These are phyloP conservation scores for Trichoderma aggressivum DNA, from an alignment of 2,329 filamentous ascomycete species.

Conservation along the genomic window DNA sequence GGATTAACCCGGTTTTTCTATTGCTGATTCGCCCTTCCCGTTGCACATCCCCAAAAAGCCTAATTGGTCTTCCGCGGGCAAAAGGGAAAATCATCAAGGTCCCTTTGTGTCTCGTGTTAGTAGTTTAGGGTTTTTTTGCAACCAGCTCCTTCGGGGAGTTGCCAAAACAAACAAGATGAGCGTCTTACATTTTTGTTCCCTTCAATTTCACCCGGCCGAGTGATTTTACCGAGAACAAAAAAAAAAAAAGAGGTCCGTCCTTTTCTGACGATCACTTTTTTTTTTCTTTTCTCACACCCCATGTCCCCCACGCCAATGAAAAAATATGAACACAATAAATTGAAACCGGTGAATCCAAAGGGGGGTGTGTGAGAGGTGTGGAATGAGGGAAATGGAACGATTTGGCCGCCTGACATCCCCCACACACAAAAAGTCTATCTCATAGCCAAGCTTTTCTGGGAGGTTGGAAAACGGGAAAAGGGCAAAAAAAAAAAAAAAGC, in stretches of 20 bases:
- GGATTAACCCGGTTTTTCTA: not conserved
- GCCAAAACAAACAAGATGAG: not conserved
- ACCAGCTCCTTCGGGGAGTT: not conserved
- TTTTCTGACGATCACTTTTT: not conserved
- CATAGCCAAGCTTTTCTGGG: not conserved
- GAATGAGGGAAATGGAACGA: not conserved
- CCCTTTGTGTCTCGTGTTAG: not conserved
- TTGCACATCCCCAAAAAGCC: not conserved
- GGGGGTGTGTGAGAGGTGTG: not conserved
- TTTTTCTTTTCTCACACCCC: not conserved
- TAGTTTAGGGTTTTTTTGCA: not conserved
- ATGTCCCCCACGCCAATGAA: not conserved
- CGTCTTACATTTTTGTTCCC: not conserved
- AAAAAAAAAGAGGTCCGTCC: not conserved
- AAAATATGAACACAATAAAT: not conserved
- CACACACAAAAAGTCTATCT: slow-evolving; percentile 7
- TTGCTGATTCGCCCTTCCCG: not conserved
- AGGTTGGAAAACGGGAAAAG: not conserved
- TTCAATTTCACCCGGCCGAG: not conserved
- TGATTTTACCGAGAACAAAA: no score
- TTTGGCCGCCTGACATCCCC: not conserved
- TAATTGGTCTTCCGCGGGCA: not conserved
- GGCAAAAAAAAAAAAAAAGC: not conserved
- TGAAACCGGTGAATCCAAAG: not conserved
- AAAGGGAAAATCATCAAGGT: not conserved